A percentile compares a stretch with the other conserved stretches of the same genome.
Evolutionary conservation across 305 asterid genomes (phyloP).

Genomic region (Ajuga reptans): DNA sequence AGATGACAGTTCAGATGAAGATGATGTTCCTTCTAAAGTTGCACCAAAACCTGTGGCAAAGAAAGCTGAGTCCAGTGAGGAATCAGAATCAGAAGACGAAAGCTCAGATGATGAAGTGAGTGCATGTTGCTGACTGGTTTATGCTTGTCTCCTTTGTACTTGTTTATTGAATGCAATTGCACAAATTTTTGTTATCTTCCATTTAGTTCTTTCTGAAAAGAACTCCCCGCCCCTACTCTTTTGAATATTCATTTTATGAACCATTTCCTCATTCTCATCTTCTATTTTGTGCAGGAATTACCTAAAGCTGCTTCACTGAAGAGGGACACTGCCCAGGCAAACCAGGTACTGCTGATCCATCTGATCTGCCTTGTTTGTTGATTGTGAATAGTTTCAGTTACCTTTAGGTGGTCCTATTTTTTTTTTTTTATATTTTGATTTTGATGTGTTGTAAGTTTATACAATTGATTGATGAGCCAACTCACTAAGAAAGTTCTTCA

Average conservation of each 20-base stretch:
- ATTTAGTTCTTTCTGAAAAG: too few species aligned
- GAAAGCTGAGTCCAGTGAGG: conserved; percentile 35
- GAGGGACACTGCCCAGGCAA: conserved; percentile 18
- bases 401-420: neutral
- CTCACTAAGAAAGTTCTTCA: neutral
- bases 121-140: neutral
- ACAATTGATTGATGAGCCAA: neutral
- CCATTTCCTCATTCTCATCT: neutral
- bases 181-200: neutral
- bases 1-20: conserved; percentile 44
- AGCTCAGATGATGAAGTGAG: conserved; percentile 30
- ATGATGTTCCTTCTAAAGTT: conserved; percentile 21
- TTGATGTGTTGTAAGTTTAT: neutral
- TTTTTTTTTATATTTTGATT: neutral
- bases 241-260: too few species aligned
- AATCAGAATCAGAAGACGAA: conserved; percentile 27
- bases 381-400: neutral
- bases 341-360: conserved; percentile 20
- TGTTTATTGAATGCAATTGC: neutral
- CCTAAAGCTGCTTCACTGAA: conserved; percentile 30
- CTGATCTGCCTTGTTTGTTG: neutral
- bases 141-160: too few species aligned
- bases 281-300: neutral
- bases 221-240: too few species aligned
- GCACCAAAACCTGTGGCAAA: conserved; percentile 4